Base-by-base conservation (phyloP, 306 rosid genomes). In the Malus asiatica region DNA sequence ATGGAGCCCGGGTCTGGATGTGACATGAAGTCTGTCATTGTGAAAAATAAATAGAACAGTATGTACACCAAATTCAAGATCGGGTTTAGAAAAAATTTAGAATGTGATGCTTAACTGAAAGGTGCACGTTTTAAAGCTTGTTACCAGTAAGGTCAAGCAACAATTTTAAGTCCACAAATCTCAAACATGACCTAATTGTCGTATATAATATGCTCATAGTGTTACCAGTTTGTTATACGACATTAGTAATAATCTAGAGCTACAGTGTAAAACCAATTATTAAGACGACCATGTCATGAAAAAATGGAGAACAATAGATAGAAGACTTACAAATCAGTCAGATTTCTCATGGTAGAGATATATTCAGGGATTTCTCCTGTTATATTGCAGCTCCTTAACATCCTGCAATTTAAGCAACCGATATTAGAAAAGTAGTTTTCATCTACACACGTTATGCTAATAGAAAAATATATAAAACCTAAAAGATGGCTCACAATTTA, bases 301-400 rank as follows among this genome's bases (percentile, higher is more conserved):
- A 9, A 16, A 4, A 46, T 4, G 38, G 4, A 35, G 38, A 48
- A 66, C 57, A 60, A 18, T 32, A 23, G 16, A 53, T 15, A 51
- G 42, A 5, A 27, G 40, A 76, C 14, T 67, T 76, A 76, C 80
- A 76, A 55, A 23, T 23, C 44, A 12, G 0, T 0, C 19, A 68
- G 74, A 19, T 16, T 68, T 68, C 30, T 40, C 74, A 77, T 57
- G n/a, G 14, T 29, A 58, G 80, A 53, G 11, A 77, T 68, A 68
- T 18, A 68, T 1, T 8, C 35, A 68, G 80, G 69, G 61, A 77
- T 77, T 42, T 4, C n/a, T 58, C 80, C 74, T 40, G 53, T 55
- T 27, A 77, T 60, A 40, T 68, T 68, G 73, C 80, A 77, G 46
- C 80, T 42, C 74, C 80, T 77, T 7, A 77, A 59, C 68, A 77